A percentile compares a stretch with the other conserved stretches of the same genome.
Conservation (phyloP, 345 rosid species). For the Citrus medica region DNA sequence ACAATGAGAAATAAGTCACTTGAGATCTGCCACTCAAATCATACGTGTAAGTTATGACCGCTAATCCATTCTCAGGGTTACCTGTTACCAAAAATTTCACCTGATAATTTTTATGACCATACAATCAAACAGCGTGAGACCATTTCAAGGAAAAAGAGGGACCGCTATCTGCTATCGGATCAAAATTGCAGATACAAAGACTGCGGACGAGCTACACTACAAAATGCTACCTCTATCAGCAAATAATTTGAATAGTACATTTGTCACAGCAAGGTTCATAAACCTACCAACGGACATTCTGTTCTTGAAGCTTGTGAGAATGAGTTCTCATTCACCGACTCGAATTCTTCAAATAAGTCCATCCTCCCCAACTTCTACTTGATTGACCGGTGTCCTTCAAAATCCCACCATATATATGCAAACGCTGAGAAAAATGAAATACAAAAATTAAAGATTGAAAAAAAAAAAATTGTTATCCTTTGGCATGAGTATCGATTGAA, state of each 20-base stretch:
- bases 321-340: not conserved
- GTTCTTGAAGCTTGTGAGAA: not conserved
- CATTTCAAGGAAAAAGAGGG: not conserved
- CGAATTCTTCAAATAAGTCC: not conserved
- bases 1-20: not conserved
- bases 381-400: not conserved
- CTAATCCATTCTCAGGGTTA: not conserved
- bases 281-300: not conserved
- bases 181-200: not conserved
- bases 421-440: not conserved
- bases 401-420: not conserved
- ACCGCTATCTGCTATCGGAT: not conserved
- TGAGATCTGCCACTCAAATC: not conserved
- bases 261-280: not conserved
- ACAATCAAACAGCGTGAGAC: not conserved
- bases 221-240: not conserved
- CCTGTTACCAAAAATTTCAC: not conserved
- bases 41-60: not conserved
- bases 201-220: not conserved
- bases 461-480: not conserved
- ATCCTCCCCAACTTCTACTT: not conserved
- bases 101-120: not conserved
- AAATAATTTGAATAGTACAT: not conserved
- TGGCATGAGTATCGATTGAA: not conserved
- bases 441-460: not conserved